Evolutionary conservation across 179 eudicot species (phyloP), one percentile per base, ranked within the genome.

Genomic region (Spinacia oleracea): DNA sequence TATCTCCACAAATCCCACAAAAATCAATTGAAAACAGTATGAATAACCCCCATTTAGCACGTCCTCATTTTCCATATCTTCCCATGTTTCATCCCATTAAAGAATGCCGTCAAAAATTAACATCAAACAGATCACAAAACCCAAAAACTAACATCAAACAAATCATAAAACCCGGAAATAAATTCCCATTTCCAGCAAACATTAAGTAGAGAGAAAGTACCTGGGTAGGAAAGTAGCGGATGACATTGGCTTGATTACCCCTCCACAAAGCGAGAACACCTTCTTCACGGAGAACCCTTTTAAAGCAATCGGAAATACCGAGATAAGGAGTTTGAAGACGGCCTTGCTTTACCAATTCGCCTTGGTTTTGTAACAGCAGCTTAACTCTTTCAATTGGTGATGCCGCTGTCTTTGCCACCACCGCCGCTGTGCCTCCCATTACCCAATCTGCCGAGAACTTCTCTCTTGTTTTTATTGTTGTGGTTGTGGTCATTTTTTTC

Each of bases 171-270:
- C 32, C 21, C 16, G 18, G 0, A 32, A 51, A 50, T 11, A 9
- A 27, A 60, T 25, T 58, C n/a, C 65, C 65, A 60, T 25, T 60
- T 23, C 29, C 65, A 60, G 34, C 73, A 69, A 69, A 69, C 42
- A 21, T 50, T 29, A 21, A 73, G 23, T 9, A 29, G 42, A 63
- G 5, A 55, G 58, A 51, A 11, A 6, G 23, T 59, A 91, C 98
- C 97, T 94, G 98, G 58, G 98, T 94, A 9, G 98, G 98, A 58
- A 94, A 96, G 77, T 96, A 96, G 45, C 99, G 88, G 65, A 96
- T 85, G 84, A 96, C 89, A 88, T 92, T 96, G 69, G 98, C 99
- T 82, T 96, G 98, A 81, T 93, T 90, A 72, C 99, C 99, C 80
- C 99, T 87, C 99, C 99, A 96, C 70, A 90, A 90, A 68, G 99